Evolutionary conservation across 2,329 filamentous ascomycete genomes (phyloP).

Genomic region (Xylariaceae sp.): DNA sequence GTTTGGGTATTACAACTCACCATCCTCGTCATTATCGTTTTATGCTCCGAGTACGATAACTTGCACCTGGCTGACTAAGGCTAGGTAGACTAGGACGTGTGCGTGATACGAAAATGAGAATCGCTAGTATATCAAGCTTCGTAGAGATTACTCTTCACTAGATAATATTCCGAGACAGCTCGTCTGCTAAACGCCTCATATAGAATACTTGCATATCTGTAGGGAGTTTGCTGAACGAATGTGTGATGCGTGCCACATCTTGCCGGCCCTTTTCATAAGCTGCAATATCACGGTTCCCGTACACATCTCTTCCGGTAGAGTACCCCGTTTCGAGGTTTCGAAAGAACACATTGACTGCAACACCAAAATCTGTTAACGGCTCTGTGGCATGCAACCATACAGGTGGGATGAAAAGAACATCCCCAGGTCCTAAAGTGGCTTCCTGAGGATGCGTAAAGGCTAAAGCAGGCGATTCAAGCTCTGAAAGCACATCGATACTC

Average conservation of each 20-base stretch:
- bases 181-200: constrained; percentile 71
- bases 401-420: constrained; percentile 80
- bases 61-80: constrained; percentile 48
- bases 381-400: constrained; percentile 83
- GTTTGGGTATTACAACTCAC: constrained; percentile 64
- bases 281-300: constrained; percentile 84
- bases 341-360: constrained; percentile 93
- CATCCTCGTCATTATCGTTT: constrained; percentile 55
- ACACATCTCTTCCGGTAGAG: constrained; percentile 78
- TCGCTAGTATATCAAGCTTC: too few relatives aligned
- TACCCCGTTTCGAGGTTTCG: constrained; percentile 71
- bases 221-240: constrained; percentile 69
- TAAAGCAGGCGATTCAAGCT: constrained; percentile 48
- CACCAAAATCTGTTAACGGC: constrained; percentile 63
- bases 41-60: constrained; percentile 53
- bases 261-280: constrained; percentile 82
- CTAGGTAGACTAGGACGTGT: constrained; percentile 50
- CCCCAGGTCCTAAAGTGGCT: constrained; percentile 70
- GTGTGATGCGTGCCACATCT: constrained; percentile 71
- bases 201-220: constrained; percentile 76
- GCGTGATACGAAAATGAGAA: constrained; percentile 43
- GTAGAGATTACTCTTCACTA: constrained; percentile 23
- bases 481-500: constrained; percentile 71
- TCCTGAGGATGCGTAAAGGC: constrained; percentile 67
- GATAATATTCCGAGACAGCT: constrained; percentile 53